phyloP scores from a whole-genome alignment of 148 eudicot species.

The Rhododendron williamsianum region DNA sequence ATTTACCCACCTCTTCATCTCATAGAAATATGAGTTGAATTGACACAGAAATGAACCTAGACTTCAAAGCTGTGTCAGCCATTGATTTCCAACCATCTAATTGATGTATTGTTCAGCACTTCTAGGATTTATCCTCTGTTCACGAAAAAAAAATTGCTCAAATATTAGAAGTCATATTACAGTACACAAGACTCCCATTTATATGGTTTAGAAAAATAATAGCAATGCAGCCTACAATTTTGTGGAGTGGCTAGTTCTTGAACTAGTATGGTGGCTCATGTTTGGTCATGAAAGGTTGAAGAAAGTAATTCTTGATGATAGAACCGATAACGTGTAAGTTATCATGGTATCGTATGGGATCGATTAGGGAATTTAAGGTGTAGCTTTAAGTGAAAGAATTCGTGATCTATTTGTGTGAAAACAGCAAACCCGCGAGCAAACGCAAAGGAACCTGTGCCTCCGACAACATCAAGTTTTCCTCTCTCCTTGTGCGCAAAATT shows the following conservation, averaged over 20 bases:
- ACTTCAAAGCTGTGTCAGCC: not conserved
- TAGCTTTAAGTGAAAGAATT: conserved; percentile 41
- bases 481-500: conserved; percentile 24
- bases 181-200: not conserved
- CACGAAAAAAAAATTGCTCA: not conserved
- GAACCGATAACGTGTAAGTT: not conserved
- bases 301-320: not conserved
- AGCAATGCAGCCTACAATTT: not conserved
- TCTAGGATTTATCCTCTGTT: not conserved
- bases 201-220: not conserved
- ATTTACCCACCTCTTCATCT: not conserved
- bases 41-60: not conserved
- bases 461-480: conserved; percentile 56
- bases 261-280: not conserved
- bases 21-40: not conserved
- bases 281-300: not conserved
- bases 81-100: not conserved
- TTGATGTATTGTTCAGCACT: not conserved
- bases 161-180: not conserved
- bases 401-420: conserved; percentile 32
- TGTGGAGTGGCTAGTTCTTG: not conserved
- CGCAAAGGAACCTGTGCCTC: conserved; percentile 89
- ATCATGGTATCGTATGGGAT: conserved; percentile 30
- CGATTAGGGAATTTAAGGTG: conserved; percentile 46
- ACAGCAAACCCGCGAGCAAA: conserved; percentile 69